A percentile compares a stretch with the other conserved stretches of the same genome.
phyloP scores from a whole-genome alignment of 768 basidiomycete genomes.

The Boletus rubescentipes region DNA sequence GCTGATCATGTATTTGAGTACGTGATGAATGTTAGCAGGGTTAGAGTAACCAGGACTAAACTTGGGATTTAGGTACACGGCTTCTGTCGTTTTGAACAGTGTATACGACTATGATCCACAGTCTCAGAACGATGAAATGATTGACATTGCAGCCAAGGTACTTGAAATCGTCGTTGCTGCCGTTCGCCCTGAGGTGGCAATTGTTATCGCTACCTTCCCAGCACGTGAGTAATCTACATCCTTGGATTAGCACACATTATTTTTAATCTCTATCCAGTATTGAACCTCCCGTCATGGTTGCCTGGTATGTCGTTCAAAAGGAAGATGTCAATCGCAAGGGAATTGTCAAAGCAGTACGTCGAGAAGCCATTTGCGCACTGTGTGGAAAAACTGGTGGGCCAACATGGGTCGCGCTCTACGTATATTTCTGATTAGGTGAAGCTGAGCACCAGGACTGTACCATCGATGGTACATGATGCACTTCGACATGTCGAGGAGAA shows the following conservation, averaged over 20 bases:
- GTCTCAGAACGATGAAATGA: background rate
- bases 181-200: background rate
- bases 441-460: background rate
- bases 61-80: background rate
- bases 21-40: background rate
- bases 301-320: conserved; percentile 10
- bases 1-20: conserved; percentile 27
- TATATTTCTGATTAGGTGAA: background rate
- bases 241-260: background rate
- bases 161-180: background rate
- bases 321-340: background rate
- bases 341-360: background rate
- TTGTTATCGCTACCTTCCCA: background rate
- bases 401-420: too few species aligned
- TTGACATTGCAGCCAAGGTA: background rate
- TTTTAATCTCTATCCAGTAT: background rate
- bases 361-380: background rate
- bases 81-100: background rate
- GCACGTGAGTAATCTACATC: background rate
- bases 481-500: background rate
- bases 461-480: background rate
- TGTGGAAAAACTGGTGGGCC: background rate
- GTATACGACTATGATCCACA: background rate
- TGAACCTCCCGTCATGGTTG: conserved; percentile 7
- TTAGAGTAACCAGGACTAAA: background rate